phyloP scores from a whole-genome alignment of 2,329 filamentous ascomycete species.

The Talaromyces islandicus region DNA sequence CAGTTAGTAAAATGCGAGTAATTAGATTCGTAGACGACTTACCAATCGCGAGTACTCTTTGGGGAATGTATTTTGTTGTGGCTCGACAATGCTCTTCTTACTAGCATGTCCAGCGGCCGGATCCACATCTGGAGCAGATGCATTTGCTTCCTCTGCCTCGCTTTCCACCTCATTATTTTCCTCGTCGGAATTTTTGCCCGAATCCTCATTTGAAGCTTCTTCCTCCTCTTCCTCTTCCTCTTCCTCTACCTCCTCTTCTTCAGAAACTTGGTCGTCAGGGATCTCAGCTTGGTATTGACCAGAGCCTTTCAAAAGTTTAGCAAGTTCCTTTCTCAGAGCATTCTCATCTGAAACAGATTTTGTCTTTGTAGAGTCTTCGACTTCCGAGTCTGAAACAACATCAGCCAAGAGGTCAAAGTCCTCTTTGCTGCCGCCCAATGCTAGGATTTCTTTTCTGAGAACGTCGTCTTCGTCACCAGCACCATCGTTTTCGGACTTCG shows the following conservation, averaged over 20 bases:
- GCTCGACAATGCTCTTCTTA: slow-evolving; percentile 15
- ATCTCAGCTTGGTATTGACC: slow-evolving; percentile 19
- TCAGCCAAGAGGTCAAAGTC: slow-evolving; percentile 42
- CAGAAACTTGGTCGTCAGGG: slow-evolving; percentile 28
- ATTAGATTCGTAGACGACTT: slow-evolving; percentile 11
- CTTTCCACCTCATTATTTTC: slow-evolving; percentile 26
- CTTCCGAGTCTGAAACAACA: slow-evolving; percentile 41
- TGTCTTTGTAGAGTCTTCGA: slow-evolving; percentile 29
- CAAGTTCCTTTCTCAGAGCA: slow-evolving; percentile 35
- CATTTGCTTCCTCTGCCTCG: slow-evolving; percentile 21
- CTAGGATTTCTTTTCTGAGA: slow-evolving; percentile 39
- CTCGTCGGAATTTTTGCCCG: slow-evolving; percentile 15
- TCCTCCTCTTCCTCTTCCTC: slow-evolving; percentile 18
- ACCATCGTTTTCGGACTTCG: slow-evolving; percentile 13
- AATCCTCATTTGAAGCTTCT: slow-evolving; percentile 29
- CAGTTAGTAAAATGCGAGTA: not conserved
- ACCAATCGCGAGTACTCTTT: slow-evolving; percentile 33
- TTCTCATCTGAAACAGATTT: slow-evolving; percentile 25
- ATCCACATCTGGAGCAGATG: slow-evolving; percentile 13
- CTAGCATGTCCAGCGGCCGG: slow-evolving; percentile 11
- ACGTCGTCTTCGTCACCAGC: slow-evolving; percentile 20
- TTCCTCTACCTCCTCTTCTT: slow-evolving; percentile 19
- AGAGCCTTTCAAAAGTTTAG: slow-evolving; percentile 29
- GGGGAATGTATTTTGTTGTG: slow-evolving; percentile 18
- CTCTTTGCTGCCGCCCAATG: slow-evolving; percentile 45